These are phyloP conservation scores for Coniferiporia weirii DNA, from an alignment of 1,284 basidiomycete genomes.

Conservation along the genomic window DNA sequence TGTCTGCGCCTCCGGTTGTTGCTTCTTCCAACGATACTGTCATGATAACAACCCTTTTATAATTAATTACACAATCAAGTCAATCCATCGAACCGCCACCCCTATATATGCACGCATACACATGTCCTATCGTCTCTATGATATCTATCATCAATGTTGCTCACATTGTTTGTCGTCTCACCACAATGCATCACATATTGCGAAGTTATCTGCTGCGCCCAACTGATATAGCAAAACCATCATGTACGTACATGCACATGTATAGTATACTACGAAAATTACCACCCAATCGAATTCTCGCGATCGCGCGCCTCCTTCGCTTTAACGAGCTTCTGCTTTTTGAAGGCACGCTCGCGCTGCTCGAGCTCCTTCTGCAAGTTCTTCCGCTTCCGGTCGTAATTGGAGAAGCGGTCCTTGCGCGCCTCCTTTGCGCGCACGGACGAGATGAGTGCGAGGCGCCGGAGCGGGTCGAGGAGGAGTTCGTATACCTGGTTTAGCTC, in stretches of 20 bases:
- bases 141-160: too few relatives aligned
- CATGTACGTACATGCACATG: too few relatives aligned
- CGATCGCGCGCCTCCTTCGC: slow-evolving; percentile 50
- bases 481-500: slow-evolving; percentile 83
- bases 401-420: slow-evolving; percentile 65
- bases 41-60: not conserved
- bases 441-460: slow-evolving; percentile 79
- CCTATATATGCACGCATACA: too few relatives aligned
- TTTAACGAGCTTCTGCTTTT: slow-evolving; percentile 62
- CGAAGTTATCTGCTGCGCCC: too few relatives aligned
- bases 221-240: too few relatives aligned
- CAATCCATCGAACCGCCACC: not conserved
- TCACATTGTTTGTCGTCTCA: too few relatives aligned
- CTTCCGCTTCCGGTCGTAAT: slow-evolving; percentile 77
- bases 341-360: slow-evolving; percentile 75
- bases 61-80: too few relatives aligned
- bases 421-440: slow-evolving; percentile 71
- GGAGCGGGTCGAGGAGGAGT: slow-evolving; percentile 77
- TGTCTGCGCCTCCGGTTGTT: not conserved
- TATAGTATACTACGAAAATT: too few relatives aligned
- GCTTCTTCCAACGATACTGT: not conserved
- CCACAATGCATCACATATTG: too few relatives aligned
- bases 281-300: slow-evolving; percentile 36
- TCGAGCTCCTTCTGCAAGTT: slow-evolving; percentile 81
- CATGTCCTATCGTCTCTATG: too few relatives aligned